Conservation (phyloP, 2,329 filamentous ascomycete genomes). For the Hypocreales sp. region DNA sequence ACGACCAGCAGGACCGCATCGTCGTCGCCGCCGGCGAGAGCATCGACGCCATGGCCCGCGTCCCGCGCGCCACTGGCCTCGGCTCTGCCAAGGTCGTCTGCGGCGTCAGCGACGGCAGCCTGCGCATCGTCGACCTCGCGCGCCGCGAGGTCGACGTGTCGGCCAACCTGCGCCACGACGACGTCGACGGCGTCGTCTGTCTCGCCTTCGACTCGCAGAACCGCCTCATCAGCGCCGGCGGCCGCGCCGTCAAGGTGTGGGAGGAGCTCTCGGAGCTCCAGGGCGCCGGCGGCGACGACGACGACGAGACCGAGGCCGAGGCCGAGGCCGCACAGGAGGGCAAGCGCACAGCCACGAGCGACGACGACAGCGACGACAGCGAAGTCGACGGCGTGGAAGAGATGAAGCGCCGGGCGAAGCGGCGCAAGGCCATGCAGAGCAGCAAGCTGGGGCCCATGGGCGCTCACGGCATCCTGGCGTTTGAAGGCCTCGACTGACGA, state of each 20-base stretch:
- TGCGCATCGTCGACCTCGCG: conserved; percentile 64
- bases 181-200: conserved; percentile 70
- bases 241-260: conserved; percentile 81
- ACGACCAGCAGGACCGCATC: conserved; percentile 84
- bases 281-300: conserved; percentile 26
- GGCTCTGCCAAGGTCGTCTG: conserved; percentile 58
- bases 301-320: conserved; percentile 27
- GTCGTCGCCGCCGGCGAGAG: conserved; percentile 65
- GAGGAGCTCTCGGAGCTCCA: conserved; percentile 53
- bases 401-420: conserved; percentile 15
- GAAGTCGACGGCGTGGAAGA: conserved; percentile 18
- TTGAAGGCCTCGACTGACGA: conserved; percentile 28
- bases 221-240: conserved; percentile 80
- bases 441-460: conserved; percentile 32
- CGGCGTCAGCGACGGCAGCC: conserved; percentile 64
- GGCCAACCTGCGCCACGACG: conserved; percentile 54
- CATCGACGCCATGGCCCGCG: conserved; percentile 58
- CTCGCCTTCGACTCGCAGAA: conserved; percentile 75
- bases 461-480: conserved; percentile 34
- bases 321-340: no score
- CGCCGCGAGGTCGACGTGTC: conserved; percentile 56
- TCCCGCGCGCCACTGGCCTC: conserved; percentile 55
- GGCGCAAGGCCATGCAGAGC: conserved; percentile 22
- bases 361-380: conserved; percentile 22
- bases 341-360: no score